Evolutionary conservation across 2,329 filamentous ascomycete genomes (phyloP), one percentile per base, ranked within the genome.

Genomic region (Talaromyces sp.): DNA sequence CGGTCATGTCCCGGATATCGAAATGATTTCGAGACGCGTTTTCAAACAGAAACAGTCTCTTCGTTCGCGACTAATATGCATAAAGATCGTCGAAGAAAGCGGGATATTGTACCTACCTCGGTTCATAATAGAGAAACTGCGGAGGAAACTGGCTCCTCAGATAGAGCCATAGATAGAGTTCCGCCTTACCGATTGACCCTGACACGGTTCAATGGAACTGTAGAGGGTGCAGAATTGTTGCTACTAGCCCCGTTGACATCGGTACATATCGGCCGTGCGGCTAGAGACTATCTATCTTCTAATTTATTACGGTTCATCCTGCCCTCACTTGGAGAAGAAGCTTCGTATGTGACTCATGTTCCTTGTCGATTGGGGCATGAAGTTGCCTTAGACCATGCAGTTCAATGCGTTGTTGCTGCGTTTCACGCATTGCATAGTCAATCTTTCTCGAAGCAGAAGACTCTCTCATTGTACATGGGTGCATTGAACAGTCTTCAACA

Each of bases 111-210:
- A 42, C 40, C 40, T 42, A 5, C 8, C 30, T 31, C 8, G 30
- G 30, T 31, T 31, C 30, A 31, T 31, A 31, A 31, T 31, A 31
- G 30, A 6, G 30, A 31, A 31, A 31, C 5, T 31, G 30, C 30
- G 30, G 30, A 42, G n/a, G 40, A 18, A 65, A 63, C 68, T 59
- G 64, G 40, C 5, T 42, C 40, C 40, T 42, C 40, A 5, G 5
- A 42, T 42, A 42, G 40, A 42, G 40, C 12, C 12, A 42, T 42
- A 42, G 40, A 18, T 42, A 42, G 12, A 5, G n/a, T 14, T 42
- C 6, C 40, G 40, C 40, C 40, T 42, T 42, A 5, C 40, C 40
- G 12, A 18, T 42, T 18, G 40, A 18, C 40, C 40, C 40, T 42
- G 10, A 3, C 40, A 14, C 5, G 10, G 40, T 42, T 42, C n/a